Evolutionary conservation across 192 early-diverging fungal genomes (phyloP), one percentile per base, ranked within the genome.

Genomic region (Mycoemilia scoparia): DNA sequence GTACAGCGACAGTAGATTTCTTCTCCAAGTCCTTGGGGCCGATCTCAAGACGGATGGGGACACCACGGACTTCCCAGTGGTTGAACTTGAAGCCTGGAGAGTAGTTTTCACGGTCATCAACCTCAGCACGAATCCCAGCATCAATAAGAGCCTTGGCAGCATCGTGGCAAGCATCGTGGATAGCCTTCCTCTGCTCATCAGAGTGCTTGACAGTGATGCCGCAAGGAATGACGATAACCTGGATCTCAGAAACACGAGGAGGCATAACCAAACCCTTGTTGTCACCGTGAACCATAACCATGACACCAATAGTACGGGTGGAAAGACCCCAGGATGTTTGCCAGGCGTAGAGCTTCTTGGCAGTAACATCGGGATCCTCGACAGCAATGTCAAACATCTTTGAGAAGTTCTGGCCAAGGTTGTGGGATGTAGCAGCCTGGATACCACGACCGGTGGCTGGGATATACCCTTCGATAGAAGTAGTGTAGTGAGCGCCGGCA

Each of bases 311-410:
- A 21, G 77, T 86, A 38, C 95, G 82, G 25, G 95, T 99, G 32
- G 91, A 79, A 29, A 99, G 49, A 48, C 95, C 95, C 95, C 95
- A 99, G 35, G 87, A 92, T 68, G 92, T 95, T 67, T 99, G 95
- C 84, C 89, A 96, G 16, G 92, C 90, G 41, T 82, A 60, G 17
- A 73, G 54, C 53, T 84, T 74, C 22, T 43, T 32, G 11, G 51
- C 62, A 17, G 55, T 41, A 10, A 66, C 64, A 24, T 74, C 70
- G 38, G 88, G 84, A 49, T 88, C 81, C 59, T 96, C 84, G 19
- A 95, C 70, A 8, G 73, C 60, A 32, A 99, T 85, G 45, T 87
- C 72, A 57, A 99, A 96, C 95, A 99, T 96, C 60, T 93, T 96
- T 33, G 87, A 78, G 57, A 99, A 99, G 76, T 96, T 99, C 69